A percentile compares a stretch with the other conserved stretches of the same genome.
These are phyloP conservation scores for Cryptosporidium ubiquitum DNA, from an alignment of 169 alveolate species.

Conservation along the genomic window DNA sequence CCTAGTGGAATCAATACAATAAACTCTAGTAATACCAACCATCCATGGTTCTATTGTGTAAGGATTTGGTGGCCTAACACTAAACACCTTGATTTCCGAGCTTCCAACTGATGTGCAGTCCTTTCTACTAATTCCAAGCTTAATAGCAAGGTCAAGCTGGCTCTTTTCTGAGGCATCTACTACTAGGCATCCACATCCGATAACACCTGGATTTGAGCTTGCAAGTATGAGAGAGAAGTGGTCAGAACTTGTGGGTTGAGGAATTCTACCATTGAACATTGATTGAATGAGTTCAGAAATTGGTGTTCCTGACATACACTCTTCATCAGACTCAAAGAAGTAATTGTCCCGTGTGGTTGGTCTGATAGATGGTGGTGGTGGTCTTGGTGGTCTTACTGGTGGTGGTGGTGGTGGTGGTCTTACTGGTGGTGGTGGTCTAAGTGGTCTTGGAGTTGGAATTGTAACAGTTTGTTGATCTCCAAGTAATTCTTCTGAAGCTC, in stretches of 20 bases:
- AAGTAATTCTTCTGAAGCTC: constrained; percentile 4
- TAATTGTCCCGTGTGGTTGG: background rate
- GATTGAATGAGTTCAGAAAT: constrained; percentile 37
- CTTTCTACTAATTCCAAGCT: background rate
- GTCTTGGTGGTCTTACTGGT: background rate
- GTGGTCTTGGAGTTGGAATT: background rate
- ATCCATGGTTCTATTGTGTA: constrained; percentile 2
- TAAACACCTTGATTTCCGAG: constrained; percentile 35
- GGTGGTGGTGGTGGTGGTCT: background rate
- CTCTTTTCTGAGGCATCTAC: constrained; percentile 10
- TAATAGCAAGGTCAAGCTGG: background rate
- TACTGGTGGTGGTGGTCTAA: background rate
- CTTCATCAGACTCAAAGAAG: constrained; percentile 30
- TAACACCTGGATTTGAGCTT: background rate
- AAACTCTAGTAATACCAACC: background rate
- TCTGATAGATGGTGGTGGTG: background rate
- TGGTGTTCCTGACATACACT: constrained; percentile 36
- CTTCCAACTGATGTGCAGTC: constrained; percentile 49
- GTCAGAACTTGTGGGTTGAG: background rate
- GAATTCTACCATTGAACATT: constrained; percentile 14
- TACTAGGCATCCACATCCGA: constrained; percentile 51
- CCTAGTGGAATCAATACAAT: constrained; percentile 14
- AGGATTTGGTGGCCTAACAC: background rate
- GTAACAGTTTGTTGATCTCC: background rate
- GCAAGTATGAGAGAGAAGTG: constrained; percentile 6